Percentiles rank a stretch among this genome's conserved stretches.
Evolutionary conservation across 108 stramenopile genomes (phyloP).

Genomic region (Schizochytrium sp.): DNA sequence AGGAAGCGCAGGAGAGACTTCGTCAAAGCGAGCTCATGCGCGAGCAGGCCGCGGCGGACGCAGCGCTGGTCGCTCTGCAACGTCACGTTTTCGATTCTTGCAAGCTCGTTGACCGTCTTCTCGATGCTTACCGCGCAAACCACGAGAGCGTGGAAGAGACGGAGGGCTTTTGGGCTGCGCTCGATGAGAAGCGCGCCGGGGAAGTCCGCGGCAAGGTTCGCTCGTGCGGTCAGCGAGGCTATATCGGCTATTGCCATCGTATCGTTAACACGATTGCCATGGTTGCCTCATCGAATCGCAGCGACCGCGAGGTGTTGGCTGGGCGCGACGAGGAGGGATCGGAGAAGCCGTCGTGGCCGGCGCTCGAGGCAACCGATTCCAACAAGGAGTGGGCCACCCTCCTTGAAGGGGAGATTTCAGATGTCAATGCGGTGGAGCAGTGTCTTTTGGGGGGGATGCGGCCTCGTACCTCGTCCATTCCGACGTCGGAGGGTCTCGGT

Average conservation of each 20-base stretch:
- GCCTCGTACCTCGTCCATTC: not conserved
- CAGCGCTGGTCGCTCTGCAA: not conserved
- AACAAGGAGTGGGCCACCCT: not conserved
- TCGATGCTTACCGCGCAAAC: not conserved
- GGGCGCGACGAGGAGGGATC: too few relatives aligned
- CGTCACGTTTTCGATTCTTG: not conserved
- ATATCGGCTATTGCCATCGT: not conserved
- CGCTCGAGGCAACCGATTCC: not conserved
- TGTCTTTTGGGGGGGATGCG: not conserved
- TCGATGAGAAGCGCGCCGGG: not conserved
- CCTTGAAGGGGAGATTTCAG: not conserved
- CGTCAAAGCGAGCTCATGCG: not conserved
- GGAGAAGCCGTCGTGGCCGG: not conserved
- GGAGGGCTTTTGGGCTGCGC: not conserved
- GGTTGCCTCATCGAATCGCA: not conserved
- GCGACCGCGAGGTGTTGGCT: not conserved
- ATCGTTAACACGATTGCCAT: not conserved
- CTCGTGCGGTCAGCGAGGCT: not conserved
- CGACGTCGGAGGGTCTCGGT: not conserved
- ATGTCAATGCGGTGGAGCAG: not conserved
- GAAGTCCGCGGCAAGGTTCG: not conserved
- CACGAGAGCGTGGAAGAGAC: not conserved
- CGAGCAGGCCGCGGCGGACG: not conserved
- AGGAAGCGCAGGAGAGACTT: not conserved
- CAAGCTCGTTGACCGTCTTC: not conserved